Percentiles rank a stretch among this genome's conserved stretches.
Conservation (phyloP, 1,284 basidiomycete genomes). For the Cryptococcus sp. region DNA sequence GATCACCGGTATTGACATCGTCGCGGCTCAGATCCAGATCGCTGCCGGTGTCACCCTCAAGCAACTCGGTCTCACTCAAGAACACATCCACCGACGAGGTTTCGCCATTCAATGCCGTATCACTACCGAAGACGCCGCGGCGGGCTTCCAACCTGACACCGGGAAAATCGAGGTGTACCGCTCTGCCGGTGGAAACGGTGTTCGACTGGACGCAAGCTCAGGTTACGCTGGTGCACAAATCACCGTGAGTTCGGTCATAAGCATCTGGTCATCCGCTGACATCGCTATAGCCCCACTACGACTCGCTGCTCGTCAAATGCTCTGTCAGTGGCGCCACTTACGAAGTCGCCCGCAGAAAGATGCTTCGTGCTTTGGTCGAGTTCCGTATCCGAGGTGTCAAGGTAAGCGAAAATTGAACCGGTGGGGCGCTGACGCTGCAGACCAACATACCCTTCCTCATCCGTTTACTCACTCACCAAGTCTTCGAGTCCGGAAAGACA, state of each 20-base stretch:
- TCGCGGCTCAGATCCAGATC: conserved; percentile 98
- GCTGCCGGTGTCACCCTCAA: conserved; percentile 94
- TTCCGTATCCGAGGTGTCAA: conserved; percentile 99
- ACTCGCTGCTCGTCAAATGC: conserved; percentile 96
- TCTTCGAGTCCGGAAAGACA: conserved; percentile 93
- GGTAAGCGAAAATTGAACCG: conserved; percentile 54
- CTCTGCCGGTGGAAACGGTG: conserved; percentile 97
- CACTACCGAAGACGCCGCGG: conserved; percentile 95
- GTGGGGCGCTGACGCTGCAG: conserved; percentile 57
- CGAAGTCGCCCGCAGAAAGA: conserved; percentile 97
- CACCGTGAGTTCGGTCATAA: conserved; percentile 63
- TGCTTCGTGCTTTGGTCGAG: conserved; percentile 97
- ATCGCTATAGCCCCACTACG: conserved; percentile 80
- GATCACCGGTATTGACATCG: conserved; percentile 98
- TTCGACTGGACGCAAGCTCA: conserved; percentile 94
- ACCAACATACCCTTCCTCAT: conserved; percentile 99
- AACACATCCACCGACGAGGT: conserved; percentile 92
- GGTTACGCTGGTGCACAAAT: conserved; percentile 99
- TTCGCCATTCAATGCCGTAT: conserved; percentile 99
- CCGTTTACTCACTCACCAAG: conserved; percentile 95
- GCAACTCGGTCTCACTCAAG: conserved; percentile 95
- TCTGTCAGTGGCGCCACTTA: conserved; percentile 96
- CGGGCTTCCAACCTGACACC: conserved; percentile 95
- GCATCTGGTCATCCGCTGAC: neutral
- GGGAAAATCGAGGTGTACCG: conserved; percentile 99